Evolutionary conservation across 108 stramenopile genomes (phyloP).

Genomic region (Ochromonas danica): DNA sequence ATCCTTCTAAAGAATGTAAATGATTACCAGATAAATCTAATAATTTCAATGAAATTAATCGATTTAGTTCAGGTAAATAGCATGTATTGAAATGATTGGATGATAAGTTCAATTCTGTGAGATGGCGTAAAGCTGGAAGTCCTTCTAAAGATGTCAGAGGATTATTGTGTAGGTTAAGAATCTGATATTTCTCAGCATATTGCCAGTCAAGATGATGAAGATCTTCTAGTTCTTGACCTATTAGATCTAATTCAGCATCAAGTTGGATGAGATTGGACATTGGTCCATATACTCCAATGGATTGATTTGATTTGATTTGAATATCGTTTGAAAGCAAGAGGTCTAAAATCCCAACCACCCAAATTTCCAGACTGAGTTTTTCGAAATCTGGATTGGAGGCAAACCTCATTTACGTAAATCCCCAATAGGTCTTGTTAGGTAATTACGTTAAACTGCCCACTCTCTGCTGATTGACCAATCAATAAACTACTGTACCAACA

Average conservation of each 20-base stretch:
- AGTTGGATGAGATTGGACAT: too few species aligned
- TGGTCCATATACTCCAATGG: too few species aligned
- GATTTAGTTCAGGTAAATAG: background rate
- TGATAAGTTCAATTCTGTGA: background rate
- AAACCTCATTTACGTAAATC: too few species aligned
- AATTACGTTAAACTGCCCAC: too few species aligned
- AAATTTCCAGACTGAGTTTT: too few species aligned
- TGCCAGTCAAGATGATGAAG: background rate
- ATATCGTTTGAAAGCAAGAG: too few species aligned
- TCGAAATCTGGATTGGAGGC: too few species aligned
- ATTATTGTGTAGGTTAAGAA: background rate
- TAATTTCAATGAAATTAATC: background rate
- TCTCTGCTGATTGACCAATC: too few species aligned
- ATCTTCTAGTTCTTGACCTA: background rate
- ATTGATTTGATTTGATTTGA: too few species aligned
- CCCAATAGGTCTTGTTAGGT: too few species aligned
- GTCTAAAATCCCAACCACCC: too few species aligned
- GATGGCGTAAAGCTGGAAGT: background rate
- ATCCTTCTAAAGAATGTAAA: background rate
- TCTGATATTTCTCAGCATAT: background rate
- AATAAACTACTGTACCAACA: too few species aligned
- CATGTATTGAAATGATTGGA: background rate
- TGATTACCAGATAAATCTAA: background rate
- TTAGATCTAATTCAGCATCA: conserved; percentile 2
- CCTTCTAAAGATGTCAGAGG: background rate